Evolutionary conservation across 164 flowering plant genomes (phyloP), one percentile per base, ranked within the genome.

Genomic region (Sedum album): DNA sequence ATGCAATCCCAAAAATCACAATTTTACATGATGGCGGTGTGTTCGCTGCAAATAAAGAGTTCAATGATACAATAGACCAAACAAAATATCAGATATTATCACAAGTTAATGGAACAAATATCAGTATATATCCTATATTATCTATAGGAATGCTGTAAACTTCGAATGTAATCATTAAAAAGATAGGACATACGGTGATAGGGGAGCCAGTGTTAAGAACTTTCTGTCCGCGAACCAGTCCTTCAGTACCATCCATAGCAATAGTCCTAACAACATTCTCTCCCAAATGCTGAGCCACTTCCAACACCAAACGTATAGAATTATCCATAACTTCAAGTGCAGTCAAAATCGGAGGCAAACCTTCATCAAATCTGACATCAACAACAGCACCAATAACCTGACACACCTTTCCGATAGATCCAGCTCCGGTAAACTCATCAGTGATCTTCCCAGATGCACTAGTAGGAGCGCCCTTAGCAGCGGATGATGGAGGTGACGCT

Each of bases 301-400:
- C 83, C n/a, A 80, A 68, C 42, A 82, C 83, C 74, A 94, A 60
- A 39, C 97, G 76, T 75, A 85, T 81, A 78, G 86, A 78, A 69
- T 87, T 78, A 61, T 87, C 95, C 75, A 79, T 46, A 28, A 91
- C 96, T 78, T 90, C 97, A 6, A 94, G 77, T 5, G 98, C 98
- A 18, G 95, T 91, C 80, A 89, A 46, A 77, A 94, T 91, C 75
- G 95, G 96, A 1, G 98, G 98, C 74, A 94, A 65, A 0, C 97
- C 96, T 66, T 89, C 98, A 0, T 83, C 84, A 73, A 91, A 94
- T 55, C 89, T 76, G 33, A 94, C 98, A 68, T 94, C 97, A 6
- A 91, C 96, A 26, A 94, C 96, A 69, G 96, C 97, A 66, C 97
- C 97, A 68, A 91, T 91, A 14, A 91, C 96, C 81, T 91, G 97